Conservation (phyloP, 768 basidiomycete genomes). For the Candolleomyces efflorescens region DNA sequence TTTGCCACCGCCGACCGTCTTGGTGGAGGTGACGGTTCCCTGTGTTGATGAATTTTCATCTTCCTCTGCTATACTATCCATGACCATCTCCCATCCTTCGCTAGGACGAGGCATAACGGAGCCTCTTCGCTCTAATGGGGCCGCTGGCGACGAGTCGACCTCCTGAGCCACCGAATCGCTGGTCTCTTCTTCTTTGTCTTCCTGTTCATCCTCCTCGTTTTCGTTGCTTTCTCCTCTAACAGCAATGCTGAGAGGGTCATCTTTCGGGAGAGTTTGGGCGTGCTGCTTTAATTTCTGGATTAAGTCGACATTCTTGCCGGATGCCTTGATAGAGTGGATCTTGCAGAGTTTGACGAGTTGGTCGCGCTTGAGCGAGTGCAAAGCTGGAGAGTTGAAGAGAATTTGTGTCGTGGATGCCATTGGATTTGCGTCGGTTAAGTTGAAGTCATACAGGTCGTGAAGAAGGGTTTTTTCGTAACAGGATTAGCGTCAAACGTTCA, state of each 20-base stretch:
- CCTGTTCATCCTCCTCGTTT: conserved; percentile 20
- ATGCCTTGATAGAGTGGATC: conserved; percentile 72
- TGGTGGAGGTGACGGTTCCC: conserved; percentile 46
- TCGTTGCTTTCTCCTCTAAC: conserved; percentile 40
- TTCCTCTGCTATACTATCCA: conserved; percentile 72
- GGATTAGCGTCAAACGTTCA: not conserved
- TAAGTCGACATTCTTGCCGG: conserved; percentile 75
- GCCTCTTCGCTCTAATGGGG: not conserved
- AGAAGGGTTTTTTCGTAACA: not conserved
- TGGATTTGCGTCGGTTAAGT: not conserved
- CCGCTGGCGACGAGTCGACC: too few species aligned
- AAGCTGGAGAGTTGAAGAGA: conserved; percentile 78
- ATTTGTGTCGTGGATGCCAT: conserved; percentile 78
- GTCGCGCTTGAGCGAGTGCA: conserved; percentile 79
- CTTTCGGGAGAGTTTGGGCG: conserved; percentile 57
- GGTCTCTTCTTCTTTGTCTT: conserved; percentile 11
- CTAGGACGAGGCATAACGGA: conserved; percentile 49
- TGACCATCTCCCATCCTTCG: conserved; percentile 84
- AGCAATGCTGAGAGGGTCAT: conserved; percentile 52
- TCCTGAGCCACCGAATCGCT: not conserved
- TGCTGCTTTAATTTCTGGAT: conserved; percentile 65
- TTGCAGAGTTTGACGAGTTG: conserved; percentile 87
- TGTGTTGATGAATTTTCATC: conserved; percentile 49
- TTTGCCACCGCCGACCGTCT: conserved; percentile 27
- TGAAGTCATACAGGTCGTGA: conserved; percentile 1